Evolutionary conservation across 1,284 basidiomycete genomes (phyloP).

Genomic region (Xerocomus minutiporus): DNA sequence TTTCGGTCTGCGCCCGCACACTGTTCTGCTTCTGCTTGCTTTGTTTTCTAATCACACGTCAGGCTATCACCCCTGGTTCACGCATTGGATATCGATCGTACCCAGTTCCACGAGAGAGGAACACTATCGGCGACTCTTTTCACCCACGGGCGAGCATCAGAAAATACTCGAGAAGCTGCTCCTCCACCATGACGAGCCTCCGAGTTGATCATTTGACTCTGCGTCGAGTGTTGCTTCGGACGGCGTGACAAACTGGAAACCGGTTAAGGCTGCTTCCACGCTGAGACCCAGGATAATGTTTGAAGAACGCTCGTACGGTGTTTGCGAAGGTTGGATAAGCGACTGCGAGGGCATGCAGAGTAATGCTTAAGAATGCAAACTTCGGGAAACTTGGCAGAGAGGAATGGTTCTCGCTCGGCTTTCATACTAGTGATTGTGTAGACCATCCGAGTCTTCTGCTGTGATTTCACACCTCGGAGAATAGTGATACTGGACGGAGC

Average conservation of each 20-base stretch:
- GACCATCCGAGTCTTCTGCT: too few species aligned
- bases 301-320: constrained; percentile 40
- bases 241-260: constrained; percentile 36
- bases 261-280: constrained; percentile 36
- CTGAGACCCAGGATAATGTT: constrained; percentile 50
- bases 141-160: constrained; percentile 32
- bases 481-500: too few species aligned
- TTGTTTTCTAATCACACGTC: constrained; percentile 9
- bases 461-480: too few species aligned
- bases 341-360: constrained; percentile 39
- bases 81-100: constrained; percentile 58
- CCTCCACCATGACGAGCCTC: constrained; percentile 41
- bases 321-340: constrained; percentile 41
- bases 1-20: constrained; percentile 53
- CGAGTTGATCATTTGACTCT: constrained; percentile 8
- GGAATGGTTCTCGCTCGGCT: too few species aligned
- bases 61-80: constrained; percentile 87
- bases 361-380: constrained; percentile 42
- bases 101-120: constrained; percentile 45
- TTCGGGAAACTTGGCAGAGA: not conserved
- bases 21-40: not conserved
- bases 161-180: constrained; percentile 51
- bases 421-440: too few species aligned
- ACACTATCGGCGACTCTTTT: constrained; percentile 66
- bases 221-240: constrained; percentile 27